Conservation (phyloP, 2,329 filamentous ascomycete genomes). For the Apiospora arundinis region DNA sequence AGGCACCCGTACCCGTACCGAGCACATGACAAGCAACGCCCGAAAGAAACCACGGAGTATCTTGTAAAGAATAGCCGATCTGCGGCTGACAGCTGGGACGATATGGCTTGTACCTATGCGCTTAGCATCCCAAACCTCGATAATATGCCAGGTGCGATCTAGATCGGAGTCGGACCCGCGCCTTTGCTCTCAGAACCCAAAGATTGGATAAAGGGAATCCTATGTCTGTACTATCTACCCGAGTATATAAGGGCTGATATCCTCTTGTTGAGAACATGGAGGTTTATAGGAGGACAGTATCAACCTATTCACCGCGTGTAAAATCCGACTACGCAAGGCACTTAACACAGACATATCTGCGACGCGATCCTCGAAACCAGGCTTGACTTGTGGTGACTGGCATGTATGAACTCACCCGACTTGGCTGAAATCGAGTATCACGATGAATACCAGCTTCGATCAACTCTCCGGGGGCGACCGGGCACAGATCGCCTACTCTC, state of each 20-base stretch:
- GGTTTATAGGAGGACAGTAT: neutral
- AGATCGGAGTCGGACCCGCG: neutral
- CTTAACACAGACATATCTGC: neutral
- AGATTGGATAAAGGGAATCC: neutral
- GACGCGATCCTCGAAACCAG: neutral
- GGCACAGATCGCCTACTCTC: neutral
- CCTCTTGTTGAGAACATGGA: neutral
- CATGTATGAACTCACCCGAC: neutral
- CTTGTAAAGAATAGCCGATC: neutral
- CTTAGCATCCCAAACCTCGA: neutral
- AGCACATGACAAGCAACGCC: neutral
- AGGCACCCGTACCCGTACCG: neutral
- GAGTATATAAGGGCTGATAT: neutral
- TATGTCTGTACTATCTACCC: neutral
- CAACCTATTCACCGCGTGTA: too few species aligned
- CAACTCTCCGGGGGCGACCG: neutral
- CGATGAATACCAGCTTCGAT: constrained; percentile 6
- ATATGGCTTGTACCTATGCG: neutral
- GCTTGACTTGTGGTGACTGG: neutral
- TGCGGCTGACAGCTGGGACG: neutral
- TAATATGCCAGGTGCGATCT: neutral
- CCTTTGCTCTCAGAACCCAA: too few species aligned
- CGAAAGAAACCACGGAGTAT: neutral
- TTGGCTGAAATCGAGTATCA: neutral
- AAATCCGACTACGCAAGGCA: neutral